Conservation (phyloP, 305 asterid species). For the Fraxinus ornus region DNA sequence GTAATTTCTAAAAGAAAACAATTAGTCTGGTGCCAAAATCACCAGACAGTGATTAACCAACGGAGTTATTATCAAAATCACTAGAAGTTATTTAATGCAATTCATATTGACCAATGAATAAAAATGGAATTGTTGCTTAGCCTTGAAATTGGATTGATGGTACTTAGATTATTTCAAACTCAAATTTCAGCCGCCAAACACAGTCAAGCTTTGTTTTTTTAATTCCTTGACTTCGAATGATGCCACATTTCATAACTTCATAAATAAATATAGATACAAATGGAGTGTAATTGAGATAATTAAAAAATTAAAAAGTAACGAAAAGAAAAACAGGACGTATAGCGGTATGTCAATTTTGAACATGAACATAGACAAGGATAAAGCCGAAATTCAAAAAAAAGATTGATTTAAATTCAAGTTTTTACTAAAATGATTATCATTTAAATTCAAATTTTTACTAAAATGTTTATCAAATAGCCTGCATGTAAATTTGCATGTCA, state of each 20-base stretch:
- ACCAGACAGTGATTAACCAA: background rate
- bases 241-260: background rate
- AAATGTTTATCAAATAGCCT: background rate
- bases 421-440: background rate
- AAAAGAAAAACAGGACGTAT: background rate
- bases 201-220: background rate
- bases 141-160: background rate
- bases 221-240: background rate
- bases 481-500: background rate
- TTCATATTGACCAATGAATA: background rate
- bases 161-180: background rate
- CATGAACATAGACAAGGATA: background rate
- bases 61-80: background rate
- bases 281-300: background rate
- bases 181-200: background rate
- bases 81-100: background rate
- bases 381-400: background rate
- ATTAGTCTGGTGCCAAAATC: background rate
- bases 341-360: background rate
- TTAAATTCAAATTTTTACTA: background rate
- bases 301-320: background rate
- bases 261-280: background rate
- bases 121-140: background rate
- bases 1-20: background rate
- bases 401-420: background rate